Conservation (phyloP, 2,329 filamentous ascomycete genomes). For the Fusarium sp. region DNA sequence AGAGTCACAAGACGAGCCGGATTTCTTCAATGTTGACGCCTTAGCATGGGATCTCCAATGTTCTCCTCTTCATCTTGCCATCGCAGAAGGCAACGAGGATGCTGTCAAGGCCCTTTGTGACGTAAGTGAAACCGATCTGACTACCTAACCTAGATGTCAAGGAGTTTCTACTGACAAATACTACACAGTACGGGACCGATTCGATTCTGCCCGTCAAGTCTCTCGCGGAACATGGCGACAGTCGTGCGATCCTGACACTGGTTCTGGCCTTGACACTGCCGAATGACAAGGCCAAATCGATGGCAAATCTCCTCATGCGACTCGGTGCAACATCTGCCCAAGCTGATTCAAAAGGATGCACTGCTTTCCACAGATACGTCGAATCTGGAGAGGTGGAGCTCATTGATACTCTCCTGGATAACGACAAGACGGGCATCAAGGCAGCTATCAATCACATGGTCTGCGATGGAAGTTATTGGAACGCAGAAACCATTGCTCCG, state of each 20-base stretch:
- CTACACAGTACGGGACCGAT: slow-evolving; percentile 77
- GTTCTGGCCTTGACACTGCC: slow-evolving; percentile 75
- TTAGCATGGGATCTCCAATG: slow-evolving; percentile 83
- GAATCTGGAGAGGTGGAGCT: slow-evolving; percentile 60
- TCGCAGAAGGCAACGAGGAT: slow-evolving; percentile 76
- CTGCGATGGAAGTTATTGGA: slow-evolving; percentile 52
- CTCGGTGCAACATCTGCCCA: slow-evolving; percentile 80
- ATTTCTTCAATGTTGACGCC: slow-evolving; percentile 82
- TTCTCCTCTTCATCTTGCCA: slow-evolving; percentile 82
- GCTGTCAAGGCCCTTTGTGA: slow-evolving; percentile 77
- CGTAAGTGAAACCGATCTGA: slow-evolving; percentile 48
- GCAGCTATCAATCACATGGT: slow-evolving; percentile 75
- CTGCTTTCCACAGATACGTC: slow-evolving; percentile 74
- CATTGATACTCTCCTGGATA: slow-evolving; percentile 62
- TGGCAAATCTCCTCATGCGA: slow-evolving; percentile 72
- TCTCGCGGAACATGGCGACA: slow-evolving; percentile 61
- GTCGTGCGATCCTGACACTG: slow-evolving; percentile 75
- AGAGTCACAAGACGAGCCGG: slow-evolving; percentile 73
- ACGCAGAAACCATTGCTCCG: slow-evolving; percentile 56
- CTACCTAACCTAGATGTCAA: not conserved
- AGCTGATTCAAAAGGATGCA: slow-evolving; percentile 73
- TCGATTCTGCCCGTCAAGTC: slow-evolving; percentile 80
- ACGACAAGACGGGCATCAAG: slow-evolving; percentile 70
- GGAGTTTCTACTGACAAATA: slow-evolving; percentile 21
- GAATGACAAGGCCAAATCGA: slow-evolving; percentile 70